Evolutionary conservation across 495 filamentous ascomycete genomes (phyloP).

Genomic region (Penicillium nucicola): DNA sequence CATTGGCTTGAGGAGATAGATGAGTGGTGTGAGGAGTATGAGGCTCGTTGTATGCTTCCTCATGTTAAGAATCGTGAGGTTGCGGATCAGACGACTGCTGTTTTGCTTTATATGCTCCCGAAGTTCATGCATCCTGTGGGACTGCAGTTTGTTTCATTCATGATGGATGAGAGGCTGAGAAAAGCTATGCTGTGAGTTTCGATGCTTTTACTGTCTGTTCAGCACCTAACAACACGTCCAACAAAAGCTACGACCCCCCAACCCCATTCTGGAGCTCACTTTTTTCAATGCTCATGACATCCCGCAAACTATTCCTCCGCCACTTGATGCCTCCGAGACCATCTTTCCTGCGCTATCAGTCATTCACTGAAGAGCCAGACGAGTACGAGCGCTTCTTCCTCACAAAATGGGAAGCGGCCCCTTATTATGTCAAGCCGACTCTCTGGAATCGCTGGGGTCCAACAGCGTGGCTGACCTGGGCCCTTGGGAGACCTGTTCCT

Average conservation of each 20-base stretch:
- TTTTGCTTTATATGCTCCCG: slow-evolving; percentile 60
- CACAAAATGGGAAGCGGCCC: slow-evolving; percentile 48
- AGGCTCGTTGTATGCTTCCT: slow-evolving; percentile 56
- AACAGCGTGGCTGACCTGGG: slow-evolving; percentile 49
- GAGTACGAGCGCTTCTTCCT: slow-evolving; percentile 47
- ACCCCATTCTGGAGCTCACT: slow-evolving; percentile 30
- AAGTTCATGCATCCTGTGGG: slow-evolving; percentile 43
- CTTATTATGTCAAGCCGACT: slow-evolving; percentile 61
- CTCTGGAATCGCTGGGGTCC: slow-evolving; percentile 61
- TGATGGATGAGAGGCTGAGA: slow-evolving; percentile 63
- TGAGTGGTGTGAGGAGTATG: slow-evolving; percentile 58
- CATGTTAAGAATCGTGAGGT: slow-evolving; percentile 47
- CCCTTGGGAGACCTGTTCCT: slow-evolving; percentile 54
- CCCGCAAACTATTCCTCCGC: slow-evolving; percentile 52
- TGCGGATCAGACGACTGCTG: slow-evolving; percentile 53
- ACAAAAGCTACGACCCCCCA: slow-evolving; percentile 41
- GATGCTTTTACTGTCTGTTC: not conserved
- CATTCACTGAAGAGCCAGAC: slow-evolving; percentile 42
- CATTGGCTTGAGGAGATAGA: slow-evolving; percentile 63
- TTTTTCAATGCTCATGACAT: slow-evolving; percentile 38
- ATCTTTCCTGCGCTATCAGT: slow-evolving; percentile 36
- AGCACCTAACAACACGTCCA: not conserved
- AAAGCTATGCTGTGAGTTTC: slow-evolving; percentile 60
- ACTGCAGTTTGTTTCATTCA: slow-evolving; percentile 48
- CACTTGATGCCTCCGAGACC: slow-evolving; percentile 56